Evolutionary conservation across 2,329 filamentous ascomycete genomes (phyloP).

Genomic region (Dothistroma pini): DNA sequence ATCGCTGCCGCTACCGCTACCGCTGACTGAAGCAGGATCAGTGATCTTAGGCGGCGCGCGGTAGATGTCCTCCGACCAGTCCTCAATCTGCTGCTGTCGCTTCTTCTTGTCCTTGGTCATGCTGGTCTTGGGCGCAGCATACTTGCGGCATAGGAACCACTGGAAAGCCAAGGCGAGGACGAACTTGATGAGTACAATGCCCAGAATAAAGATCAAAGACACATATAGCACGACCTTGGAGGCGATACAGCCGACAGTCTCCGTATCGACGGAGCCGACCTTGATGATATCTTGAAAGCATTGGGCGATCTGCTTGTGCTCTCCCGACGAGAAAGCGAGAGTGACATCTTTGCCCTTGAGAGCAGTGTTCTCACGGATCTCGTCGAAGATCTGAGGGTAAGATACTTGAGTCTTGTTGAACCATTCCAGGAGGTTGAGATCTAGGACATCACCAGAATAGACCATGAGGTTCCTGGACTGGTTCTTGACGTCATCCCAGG

Average conservation of each 20-base stretch:
- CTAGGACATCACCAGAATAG: slow-evolving; percentile 90
- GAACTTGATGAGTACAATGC: slow-evolving; percentile 83
- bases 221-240: slow-evolving; percentile 96
- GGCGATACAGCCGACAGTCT: slow-evolving; percentile 94
- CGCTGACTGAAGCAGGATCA: slow-evolving; percentile 54
- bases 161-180: slow-evolving; percentile 86
- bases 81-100: slow-evolving; percentile 89
- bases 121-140: slow-evolving; percentile 79
- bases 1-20: slow-evolving; percentile 62
- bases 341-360: slow-evolving; percentile 86
- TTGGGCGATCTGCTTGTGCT: slow-evolving; percentile 76
- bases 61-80: slow-evolving; percentile 98
- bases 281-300: slow-evolving; percentile 94
- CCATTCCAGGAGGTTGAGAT: slow-evolving; percentile 84
- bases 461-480: slow-evolving; percentile 84
- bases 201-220: slow-evolving; percentile 84
- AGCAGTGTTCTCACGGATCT: slow-evolving; percentile 66
- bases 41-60: slow-evolving; percentile 78
- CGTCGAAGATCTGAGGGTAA: slow-evolving; percentile 72
- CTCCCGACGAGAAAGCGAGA: slow-evolving; percentile 72
- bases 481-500: slow-evolving; percentile 92
- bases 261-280: slow-evolving; percentile 92
- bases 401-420: slow-evolving; percentile 78
- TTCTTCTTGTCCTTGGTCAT: slow-evolving; percentile 77
- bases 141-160: slow-evolving; percentile 89